These are phyloP conservation scores for Pseudoscleropodium purum DNA, from an alignment of 225 moss, liverwort and hornwort species.

Conservation along the genomic window DNA sequence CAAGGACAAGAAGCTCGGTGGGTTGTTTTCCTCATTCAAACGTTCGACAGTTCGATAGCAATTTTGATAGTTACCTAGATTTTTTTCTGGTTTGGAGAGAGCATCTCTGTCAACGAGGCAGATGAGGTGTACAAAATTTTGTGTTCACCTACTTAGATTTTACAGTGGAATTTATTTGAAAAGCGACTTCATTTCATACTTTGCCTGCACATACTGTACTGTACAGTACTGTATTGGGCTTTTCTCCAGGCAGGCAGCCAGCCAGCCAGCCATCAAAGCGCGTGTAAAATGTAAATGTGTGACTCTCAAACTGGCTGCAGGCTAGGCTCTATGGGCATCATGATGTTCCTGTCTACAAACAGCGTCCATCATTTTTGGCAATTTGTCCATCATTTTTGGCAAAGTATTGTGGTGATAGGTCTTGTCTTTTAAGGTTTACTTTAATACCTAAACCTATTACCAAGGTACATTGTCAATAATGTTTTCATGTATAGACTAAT, in stretches of 20 bases:
- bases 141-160: neutral
- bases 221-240: neutral
- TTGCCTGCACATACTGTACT: neutral
- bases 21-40: slow-evolving; percentile 51
- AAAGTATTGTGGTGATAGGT: too few relatives aligned
- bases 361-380: too few relatives aligned
- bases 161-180: slow-evolving; percentile 6
- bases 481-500: neutral
- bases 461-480: too few relatives aligned
- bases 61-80: slow-evolving; percentile 22
- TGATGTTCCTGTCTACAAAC: neutral
- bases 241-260: neutral
- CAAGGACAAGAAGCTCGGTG: slow-evolving; percentile 39
- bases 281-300: neutral
- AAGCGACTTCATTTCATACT: neutral
- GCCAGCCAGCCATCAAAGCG: neutral
- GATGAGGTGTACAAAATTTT: neutral
- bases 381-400: too few relatives aligned
- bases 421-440: too few relatives aligned
- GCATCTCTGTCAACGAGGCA: neutral
- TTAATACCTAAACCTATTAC: too few relatives aligned
- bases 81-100: neutral
- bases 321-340: neutral
- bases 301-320: neutral
- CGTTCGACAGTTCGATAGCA: slow-evolving; percentile 38